These are phyloP conservation scores for Rhinocladiella mackenziei DNA, from an alignment of 2,329 filamentous ascomycete genomes.

Conservation along the genomic window DNA sequence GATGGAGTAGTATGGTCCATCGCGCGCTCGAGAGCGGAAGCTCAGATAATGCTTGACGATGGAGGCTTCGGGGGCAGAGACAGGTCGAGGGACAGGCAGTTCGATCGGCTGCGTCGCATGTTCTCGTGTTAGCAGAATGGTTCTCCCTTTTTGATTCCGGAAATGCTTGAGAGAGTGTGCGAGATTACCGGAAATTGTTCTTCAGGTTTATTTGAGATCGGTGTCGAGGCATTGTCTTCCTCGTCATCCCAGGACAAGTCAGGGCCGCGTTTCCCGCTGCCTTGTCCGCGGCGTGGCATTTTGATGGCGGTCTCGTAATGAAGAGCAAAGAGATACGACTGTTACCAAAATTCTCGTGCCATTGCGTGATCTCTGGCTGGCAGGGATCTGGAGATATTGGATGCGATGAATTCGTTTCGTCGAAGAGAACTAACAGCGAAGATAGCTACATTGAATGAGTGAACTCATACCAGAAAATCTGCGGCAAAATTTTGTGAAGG, in stretches of 20 bases:
- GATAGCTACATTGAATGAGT: too few relatives aligned
- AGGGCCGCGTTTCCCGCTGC: slow-evolving; percentile 35
- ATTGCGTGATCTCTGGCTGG: too few relatives aligned
- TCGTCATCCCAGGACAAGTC: slow-evolving; percentile 43
- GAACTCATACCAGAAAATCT: too few relatives aligned
- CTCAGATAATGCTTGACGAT: slow-evolving; percentile 50
- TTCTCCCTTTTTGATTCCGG: not conserved
- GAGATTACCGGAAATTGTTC: slow-evolving; percentile 25
- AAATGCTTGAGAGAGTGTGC: not conserved
- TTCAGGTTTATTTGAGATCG: slow-evolving; percentile 33
- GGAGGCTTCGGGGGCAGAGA: slow-evolving; percentile 39
- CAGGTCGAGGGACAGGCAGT: slow-evolving; percentile 19
- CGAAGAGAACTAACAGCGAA: too few relatives aligned
- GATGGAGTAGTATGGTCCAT: slow-evolving; percentile 58
- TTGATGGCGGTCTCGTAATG: too few relatives aligned
- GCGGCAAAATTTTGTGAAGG: too few relatives aligned
- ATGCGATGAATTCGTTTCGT: too few relatives aligned
- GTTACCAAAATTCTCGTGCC: too few relatives aligned
- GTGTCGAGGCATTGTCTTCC: slow-evolving; percentile 33
- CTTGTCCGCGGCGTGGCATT: slow-evolving; percentile 33
- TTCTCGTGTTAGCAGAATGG: not conserved
- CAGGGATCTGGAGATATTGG: too few relatives aligned
- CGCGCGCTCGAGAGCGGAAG: slow-evolving; percentile 54
- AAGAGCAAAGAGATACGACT: too few relatives aligned
- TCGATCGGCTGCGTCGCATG: slow-evolving; percentile 12